Base-by-base conservation (phyloP, 495 filamentous ascomycete genomes). In the Cenococcum geophilum region DNA sequence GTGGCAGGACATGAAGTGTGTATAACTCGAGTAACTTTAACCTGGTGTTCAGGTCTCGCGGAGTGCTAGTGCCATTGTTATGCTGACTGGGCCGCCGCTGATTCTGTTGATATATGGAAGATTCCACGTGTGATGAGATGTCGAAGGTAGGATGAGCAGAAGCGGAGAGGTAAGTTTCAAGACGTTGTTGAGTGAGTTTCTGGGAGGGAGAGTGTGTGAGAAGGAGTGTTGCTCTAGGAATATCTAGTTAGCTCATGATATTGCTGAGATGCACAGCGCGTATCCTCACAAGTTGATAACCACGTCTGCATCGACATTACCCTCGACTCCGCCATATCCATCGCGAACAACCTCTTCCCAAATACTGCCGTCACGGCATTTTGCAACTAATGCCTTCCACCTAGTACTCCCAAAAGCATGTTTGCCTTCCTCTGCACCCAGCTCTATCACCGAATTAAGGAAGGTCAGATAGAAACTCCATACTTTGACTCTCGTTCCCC, bases 391-490 rank as follows among this genome's bases (percentile, higher is more conserved):
- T 14, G 79, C 77, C 69, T 86, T 85, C 91, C 91, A 98, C 63
- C 89, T 84, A 60, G 86, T 81, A 45, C 81, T 83, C 0, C 95
- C 95, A 77, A 97, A 92, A 23, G 84, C 80, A 16, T 81, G 81
- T 74, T 92, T 96, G 34, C 92, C 93, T 70, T 96, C 90, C 66
- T 96, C 89, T n/a, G 86, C 75, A 18, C 88, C 89, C 65, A 97
- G 78, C 62, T 97, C 91, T 37, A 92, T 79, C 50, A 96, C 87
- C 23, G 89, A 89, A 75, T 96, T 95, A 36, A 97, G 79, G 23
- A 97, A 83, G 0, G 91, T 95, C 54, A 97, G 82, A 73, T 97
- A 97, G 66, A 98, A 80, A 73, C 89, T 95, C 95, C 95, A 98
- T 57, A 97, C 84, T 73, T 96, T 97, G 74, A 96, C 89, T 63